Evolutionary conservation across 139 green algal species (phyloP).

Genomic region (Closterium sp.): DNA sequence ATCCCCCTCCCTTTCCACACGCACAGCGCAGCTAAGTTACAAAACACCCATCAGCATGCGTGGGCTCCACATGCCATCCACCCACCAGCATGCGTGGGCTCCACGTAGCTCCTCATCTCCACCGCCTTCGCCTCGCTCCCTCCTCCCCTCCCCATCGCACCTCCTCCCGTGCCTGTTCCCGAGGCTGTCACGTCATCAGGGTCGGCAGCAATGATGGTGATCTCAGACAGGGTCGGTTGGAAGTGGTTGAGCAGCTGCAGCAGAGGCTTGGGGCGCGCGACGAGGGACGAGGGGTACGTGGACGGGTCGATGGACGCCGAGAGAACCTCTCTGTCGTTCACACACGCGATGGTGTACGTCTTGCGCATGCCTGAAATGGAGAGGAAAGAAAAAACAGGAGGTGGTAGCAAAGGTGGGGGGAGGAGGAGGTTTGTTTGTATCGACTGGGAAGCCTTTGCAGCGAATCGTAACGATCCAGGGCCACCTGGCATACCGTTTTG

Average conservation of each 20-base stretch:
- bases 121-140: conserved; percentile 10
- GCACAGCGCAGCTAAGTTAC: neutral
- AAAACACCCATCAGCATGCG: neutral
- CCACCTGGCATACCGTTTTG: too few species aligned
- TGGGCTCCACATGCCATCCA: neutral
- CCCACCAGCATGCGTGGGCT: neutral
- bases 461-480: too few species aligned
- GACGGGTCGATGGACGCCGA: conserved; percentile 31
- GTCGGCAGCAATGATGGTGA: conserved; percentile 52
- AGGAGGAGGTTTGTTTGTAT: too few species aligned
- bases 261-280: conserved; percentile 35
- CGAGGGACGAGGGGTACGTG: conserved; percentile 32
- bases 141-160: neutral
- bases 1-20: too few species aligned
- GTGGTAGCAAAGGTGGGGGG: too few species aligned
- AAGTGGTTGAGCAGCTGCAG: conserved; percentile 40
- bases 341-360: conserved; percentile 52
- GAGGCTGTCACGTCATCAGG: conserved; percentile 1
- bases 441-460: too few species aligned
- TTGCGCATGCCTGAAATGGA: conserved; percentile 42
- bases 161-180: neutral
- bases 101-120: conserved; percentile 17
- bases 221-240: conserved; percentile 36
- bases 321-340: conserved; percentile 36
- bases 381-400: neutral